These are phyloP conservation scores for Zychaea mexicana DNA, from an alignment of 371 early-diverging fungal species.

Conservation along the genomic window DNA sequence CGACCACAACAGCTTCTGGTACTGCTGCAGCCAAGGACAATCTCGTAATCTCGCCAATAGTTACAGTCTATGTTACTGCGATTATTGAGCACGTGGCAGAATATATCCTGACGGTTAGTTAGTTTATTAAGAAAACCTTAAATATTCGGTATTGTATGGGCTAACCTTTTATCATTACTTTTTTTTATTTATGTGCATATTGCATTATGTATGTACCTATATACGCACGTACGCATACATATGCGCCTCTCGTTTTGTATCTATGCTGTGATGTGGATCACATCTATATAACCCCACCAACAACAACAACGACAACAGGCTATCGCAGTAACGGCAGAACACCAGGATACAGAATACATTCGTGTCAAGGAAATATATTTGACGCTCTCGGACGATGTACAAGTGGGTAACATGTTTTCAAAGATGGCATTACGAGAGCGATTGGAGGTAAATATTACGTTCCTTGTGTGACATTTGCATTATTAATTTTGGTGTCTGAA, in stretches of 20 bases:
- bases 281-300: too few relatives aligned
- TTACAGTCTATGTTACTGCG: constrained; percentile 61
- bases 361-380: constrained; percentile 55
- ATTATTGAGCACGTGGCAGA: constrained; percentile 66
- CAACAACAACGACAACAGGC: too few relatives aligned
- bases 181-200: background rate
- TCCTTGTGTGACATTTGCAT: background rate
- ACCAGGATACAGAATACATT: constrained; percentile 49
- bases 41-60: constrained; percentile 47
- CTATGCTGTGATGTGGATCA: too few relatives aligned
- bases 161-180: too few relatives aligned
- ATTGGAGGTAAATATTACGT: constrained; percentile 28
- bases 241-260: too few relatives aligned
- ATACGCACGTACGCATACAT: too few relatives aligned
- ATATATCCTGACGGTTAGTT: constrained; percentile 47
- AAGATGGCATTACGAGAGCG: constrained; percentile 39
- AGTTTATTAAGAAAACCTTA: background rate
- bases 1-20: background rate
- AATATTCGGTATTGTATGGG: too few relatives aligned
- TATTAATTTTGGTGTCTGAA: background rate
- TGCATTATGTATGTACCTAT: background rate
- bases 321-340: constrained; percentile 46
- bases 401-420: constrained; percentile 45
- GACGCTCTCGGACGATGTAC: constrained; percentile 51
- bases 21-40: too few relatives aligned